Percentiles rank a stretch among this genome's conserved stretches.
These are phyloP conservation scores for Leptomonas seymouri DNA, from an alignment of 208 protist genomes.

Conservation along the genomic window DNA sequence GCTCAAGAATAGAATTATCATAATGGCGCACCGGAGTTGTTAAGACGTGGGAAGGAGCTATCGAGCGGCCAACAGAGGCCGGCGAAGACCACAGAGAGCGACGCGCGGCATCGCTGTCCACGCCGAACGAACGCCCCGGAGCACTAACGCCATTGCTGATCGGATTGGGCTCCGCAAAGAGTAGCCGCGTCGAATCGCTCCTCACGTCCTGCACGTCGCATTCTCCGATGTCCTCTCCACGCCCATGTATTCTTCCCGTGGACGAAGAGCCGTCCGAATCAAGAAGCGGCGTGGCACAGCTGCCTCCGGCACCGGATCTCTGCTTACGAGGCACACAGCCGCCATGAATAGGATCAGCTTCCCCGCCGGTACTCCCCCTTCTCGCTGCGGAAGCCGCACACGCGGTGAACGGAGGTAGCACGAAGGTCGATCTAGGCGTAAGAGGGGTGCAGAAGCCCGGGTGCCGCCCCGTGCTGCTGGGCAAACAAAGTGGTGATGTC, in stretches of 20 bases:
- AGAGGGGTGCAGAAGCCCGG: not conserved
- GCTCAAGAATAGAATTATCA: conserved; percentile 26
- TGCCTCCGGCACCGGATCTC: not conserved
- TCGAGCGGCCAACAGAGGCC: conserved; percentile 1
- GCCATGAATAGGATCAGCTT: too few relatives aligned
- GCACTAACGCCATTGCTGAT: not conserved
- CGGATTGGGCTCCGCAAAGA: not conserved
- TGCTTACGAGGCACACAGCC: not conserved
- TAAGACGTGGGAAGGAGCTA: conserved; percentile 7
- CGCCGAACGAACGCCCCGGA: not conserved
- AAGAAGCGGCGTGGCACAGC: conserved; percentile 4
- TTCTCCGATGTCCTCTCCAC: not conserved
- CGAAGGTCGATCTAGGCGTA: not conserved
- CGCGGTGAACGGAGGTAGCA: conserved; percentile 4
- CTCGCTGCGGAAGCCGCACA: not conserved
- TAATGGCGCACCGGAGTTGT: conserved; percentile 26
- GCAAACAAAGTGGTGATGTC: conserved; percentile 1
- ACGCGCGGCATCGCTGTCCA: not conserved
- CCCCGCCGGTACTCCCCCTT: not conserved
- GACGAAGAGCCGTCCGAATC: not conserved
- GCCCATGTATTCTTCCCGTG: not conserved
- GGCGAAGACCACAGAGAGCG: not conserved
- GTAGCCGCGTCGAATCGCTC: not conserved
- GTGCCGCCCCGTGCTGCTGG: not conserved
- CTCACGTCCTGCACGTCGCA: not conserved